phyloP scores from a whole-genome alignment of 139 green algal genomes.

The Nannochloris sp. region DNA sequence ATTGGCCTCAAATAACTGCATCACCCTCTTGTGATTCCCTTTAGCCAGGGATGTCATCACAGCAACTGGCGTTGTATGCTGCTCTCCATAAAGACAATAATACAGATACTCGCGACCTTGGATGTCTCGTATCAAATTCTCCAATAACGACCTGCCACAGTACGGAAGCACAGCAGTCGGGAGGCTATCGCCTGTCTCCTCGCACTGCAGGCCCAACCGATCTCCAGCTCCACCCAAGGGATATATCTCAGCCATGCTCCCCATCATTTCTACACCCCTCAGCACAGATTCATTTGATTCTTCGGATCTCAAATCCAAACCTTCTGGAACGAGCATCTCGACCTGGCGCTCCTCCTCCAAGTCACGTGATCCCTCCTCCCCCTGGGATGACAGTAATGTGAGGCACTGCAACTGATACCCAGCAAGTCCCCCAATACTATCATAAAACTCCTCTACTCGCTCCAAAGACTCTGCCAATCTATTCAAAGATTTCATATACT shows the following conservation, averaged over 20 bases:
- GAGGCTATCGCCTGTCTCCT: slow-evolving; percentile 77
- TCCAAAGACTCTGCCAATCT: slow-evolving; percentile 24
- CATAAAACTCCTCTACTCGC: slow-evolving; percentile 81
- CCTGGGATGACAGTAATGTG: slow-evolving; percentile 45
- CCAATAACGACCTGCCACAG: slow-evolving; percentile 81
- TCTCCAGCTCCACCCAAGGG: slow-evolving; percentile 91
- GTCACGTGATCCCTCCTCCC: not conserved
- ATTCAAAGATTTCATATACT: slow-evolving; percentile 19
- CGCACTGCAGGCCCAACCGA: slow-evolving; percentile 76
- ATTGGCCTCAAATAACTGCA: slow-evolving; percentile 40
- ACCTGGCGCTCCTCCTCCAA: not conserved
- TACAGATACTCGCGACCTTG: slow-evolving; percentile 92
- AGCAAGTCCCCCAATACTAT: slow-evolving; percentile 84
- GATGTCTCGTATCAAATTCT: slow-evolving; percentile 84
- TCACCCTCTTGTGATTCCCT: slow-evolving; percentile 82
- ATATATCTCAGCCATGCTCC: slow-evolving; percentile 86
- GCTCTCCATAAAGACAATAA: slow-evolving; percentile 71
- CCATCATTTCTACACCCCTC: slow-evolving; percentile 61
- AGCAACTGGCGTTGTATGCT: slow-evolving; percentile 77
- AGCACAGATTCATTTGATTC: slow-evolving; percentile 25
- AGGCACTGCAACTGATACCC: slow-evolving; percentile 88
- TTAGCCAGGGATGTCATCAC: slow-evolving; percentile 98
- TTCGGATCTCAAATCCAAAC: slow-evolving; percentile 48
- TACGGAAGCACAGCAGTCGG: slow-evolving; percentile 92
- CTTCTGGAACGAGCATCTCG: slow-evolving; percentile 49